Percentiles rank a stretch among this genome's conserved stretches.
Evolutionary conservation across 2,329 filamentous ascomycete genomes (phyloP).

Genomic region (Thielaviopsis euricoi): DNA sequence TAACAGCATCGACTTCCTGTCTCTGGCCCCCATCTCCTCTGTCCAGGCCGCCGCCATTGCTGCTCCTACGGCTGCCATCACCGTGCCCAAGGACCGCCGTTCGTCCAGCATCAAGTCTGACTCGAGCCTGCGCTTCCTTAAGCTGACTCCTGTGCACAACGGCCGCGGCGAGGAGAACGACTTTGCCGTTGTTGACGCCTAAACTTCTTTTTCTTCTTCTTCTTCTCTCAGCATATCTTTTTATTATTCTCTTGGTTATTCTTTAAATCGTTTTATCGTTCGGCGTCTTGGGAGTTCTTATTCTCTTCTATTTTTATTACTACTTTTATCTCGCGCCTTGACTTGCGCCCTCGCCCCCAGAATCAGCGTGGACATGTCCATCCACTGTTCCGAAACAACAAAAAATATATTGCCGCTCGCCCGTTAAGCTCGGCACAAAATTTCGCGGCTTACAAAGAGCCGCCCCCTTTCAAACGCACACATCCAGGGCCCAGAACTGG

Average conservation of each 20-base stretch:
- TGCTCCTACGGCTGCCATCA: conserved; percentile 15
- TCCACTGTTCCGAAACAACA: not conserved
- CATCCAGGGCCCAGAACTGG: not conserved
- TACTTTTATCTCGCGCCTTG: conserved; percentile 1
- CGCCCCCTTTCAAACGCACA: not conserved
- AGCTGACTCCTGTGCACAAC: conserved; percentile 48
- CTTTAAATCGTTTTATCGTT: not conserved
- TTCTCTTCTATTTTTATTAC: not conserved
- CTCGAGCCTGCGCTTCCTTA: conserved; percentile 33
- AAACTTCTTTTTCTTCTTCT: conserved; percentile 7
- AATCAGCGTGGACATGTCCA: conserved; percentile 7
- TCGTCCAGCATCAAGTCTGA: conserved; percentile 37
- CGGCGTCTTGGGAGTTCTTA: not conserved
- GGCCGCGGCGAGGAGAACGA: conserved; percentile 43
- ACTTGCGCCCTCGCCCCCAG: not conserved
- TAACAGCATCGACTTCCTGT: conserved; percentile 14
- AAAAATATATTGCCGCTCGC: not conserved
- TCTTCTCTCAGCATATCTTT: conserved; percentile 1
- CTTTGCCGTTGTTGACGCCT: conserved; percentile 22
- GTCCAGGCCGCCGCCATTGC: not conserved
- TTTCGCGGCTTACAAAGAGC: no score
- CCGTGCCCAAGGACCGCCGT: conserved; percentile 24
- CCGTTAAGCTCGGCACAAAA: no score
- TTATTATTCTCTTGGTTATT: not conserved
- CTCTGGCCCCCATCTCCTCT: conserved; percentile 8